Evolutionary conservation across 495 filamentous ascomycete species (phyloP), one percentile per base, ranked within the genome.

Genomic region (Cairneyella variabilis): DNA sequence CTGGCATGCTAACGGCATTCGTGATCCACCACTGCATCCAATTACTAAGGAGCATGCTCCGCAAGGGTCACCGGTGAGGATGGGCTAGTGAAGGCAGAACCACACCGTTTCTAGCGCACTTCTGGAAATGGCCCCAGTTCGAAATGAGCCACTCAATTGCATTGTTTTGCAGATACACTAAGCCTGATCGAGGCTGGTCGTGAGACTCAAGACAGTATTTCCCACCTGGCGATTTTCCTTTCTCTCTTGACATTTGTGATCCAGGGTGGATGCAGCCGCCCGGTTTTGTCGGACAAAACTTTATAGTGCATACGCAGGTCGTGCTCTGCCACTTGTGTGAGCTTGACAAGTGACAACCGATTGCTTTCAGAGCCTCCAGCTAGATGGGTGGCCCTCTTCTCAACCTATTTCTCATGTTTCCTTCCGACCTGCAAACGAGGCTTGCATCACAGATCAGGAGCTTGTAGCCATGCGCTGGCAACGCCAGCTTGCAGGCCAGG

Each of bases 391-490:
- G n/a, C n/a, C n/a, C n/a, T 26, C 23, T 55, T 28, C 43, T 34
- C 16, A 30, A 48, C 7, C 27, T 12, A 46, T 36, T 48, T 36
- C 22, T 48, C 39, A 42, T 62, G 46, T 56, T 54, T 39, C 49
- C 34, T 47, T 59, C 60, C 51, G 56, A 40, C 28, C 14, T 18
- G 38, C 60, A 59, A 63, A 59, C 60, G 48, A 54, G 34, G 40
- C 39, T 47, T 57, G 60, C 56, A 54, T 54, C 55, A 61, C 50
- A 51, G 30, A 47, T 56, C 55, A 51, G 38, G 30, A 42, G 60
- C 59, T 62, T 62, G 53, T 58, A 45, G 53, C 51, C 52, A 57
- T 62, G 59, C 53, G 60, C 37, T 63, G 60, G 52, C 60, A 61
- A 42, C 56, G 60, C 60, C 46, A 39, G 51, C 48, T 20, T 63